Conservation (phyloP, 192 early-diverging fungal genomes). For the Coemansia sp. region DNA sequence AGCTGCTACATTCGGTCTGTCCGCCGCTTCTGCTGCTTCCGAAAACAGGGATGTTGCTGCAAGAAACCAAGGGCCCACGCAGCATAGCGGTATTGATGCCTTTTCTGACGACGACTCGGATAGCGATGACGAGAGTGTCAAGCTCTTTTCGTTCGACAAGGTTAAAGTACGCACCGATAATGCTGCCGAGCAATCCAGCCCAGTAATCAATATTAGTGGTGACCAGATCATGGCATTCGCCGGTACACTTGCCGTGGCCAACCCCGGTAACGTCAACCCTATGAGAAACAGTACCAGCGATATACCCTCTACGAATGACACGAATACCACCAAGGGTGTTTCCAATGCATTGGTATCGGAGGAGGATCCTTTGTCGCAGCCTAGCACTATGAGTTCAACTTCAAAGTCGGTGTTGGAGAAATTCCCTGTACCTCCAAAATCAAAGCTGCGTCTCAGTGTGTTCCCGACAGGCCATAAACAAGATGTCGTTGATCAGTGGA, state of each 20-base stretch:
- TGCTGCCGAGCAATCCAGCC: too few relatives aligned
- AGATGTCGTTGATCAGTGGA: slow-evolving; percentile 18
- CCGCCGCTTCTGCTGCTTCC: too few relatives aligned
- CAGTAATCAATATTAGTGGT: too few relatives aligned
- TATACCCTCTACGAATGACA: not conserved
- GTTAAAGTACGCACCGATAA: slow-evolving; percentile 20
- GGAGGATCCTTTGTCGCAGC: not conserved
- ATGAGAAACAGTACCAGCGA: not conserved
- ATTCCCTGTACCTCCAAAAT: slow-evolving; percentile 2
- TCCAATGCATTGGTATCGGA: too few relatives aligned
- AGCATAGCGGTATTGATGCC: not conserved
- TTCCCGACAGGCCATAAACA: slow-evolving; percentile 2
- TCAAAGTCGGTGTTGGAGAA: not conserved
- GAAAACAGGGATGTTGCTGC: too few relatives aligned
- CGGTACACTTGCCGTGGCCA: too few relatives aligned
- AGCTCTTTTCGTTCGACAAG: slow-evolving; percentile 31
- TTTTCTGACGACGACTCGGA: slow-evolving; percentile 23
- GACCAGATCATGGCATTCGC: too few relatives aligned
- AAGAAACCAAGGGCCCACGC: too few relatives aligned
- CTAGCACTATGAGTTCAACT: not conserved
- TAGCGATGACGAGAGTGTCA: slow-evolving; percentile 17
- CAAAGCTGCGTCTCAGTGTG: slow-evolving; percentile 2
- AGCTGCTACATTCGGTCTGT: too few relatives aligned
- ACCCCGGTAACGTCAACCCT: too few relatives aligned
- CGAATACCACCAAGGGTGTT: too few relatives aligned